Evolutionary conservation across 805 yeast species (phyloP), one percentile per base, ranked within the genome.

Genomic region (Clavispora asparagi): DNA sequence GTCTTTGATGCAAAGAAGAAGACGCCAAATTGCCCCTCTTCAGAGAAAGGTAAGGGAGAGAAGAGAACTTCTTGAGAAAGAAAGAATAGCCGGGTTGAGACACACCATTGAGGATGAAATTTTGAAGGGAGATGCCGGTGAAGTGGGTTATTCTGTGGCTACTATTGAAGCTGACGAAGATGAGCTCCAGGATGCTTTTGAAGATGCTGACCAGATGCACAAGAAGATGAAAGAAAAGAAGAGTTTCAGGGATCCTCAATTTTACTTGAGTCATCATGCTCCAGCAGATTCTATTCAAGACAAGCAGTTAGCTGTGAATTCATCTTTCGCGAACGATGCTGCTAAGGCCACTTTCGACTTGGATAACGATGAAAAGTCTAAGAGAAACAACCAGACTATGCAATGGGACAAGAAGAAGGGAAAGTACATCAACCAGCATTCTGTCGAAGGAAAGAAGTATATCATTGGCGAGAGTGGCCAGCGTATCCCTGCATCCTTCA

Each of bases 391-490:
- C 49, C 91, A 85, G 61, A 81, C 83, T 19, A 83, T 86, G 76
- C 78, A 80, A 61, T 92, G 99, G 99, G 97, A 92, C 68, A 87
- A 79, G 66, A 88, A 89, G 78, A 85, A 87, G 65, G 94, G 95
- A 59, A 89, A 89, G 54, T 92, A 87, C 65, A 78, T 91, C 60
- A 87, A 87, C 63, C 75, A 87, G 16, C 83, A 79, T 58, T 87
- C 94, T 52, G 72, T 83, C 17, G 95, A 88, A 59, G 49, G 54
- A 26, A 79, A 84, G 67, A 91, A 88, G 68, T 92, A 76, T 67
- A 94, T 94, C 58, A 84, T 89, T 53, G 95, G 98, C 51, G 99
- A 94, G 64, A 84, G 88, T 64, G 99, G 99, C 7, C 90, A 85
- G 57, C 81, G 79, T 62, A 81, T 94, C 41, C 97, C 98, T 7